phyloP scores from a whole-genome alignment of 768 basidiomycete species.

The Tricholoma flavovirens region DNA sequence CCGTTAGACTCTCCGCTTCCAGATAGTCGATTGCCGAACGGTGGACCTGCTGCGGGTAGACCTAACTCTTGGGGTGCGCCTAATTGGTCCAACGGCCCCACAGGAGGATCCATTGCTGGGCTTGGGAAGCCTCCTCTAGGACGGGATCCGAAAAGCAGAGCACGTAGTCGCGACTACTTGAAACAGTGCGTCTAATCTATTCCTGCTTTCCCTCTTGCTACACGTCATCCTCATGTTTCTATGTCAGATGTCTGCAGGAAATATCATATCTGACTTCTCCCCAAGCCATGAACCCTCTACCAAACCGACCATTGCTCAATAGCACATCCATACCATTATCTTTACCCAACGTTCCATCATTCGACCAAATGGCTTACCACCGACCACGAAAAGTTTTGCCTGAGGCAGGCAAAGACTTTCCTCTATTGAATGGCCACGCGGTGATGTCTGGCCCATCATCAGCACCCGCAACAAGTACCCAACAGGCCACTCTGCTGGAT shows the following conservation, averaged over 20 bases:
- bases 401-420: constrained; percentile 68
- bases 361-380: constrained; percentile 69
- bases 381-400: constrained; percentile 78
- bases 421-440: constrained; percentile 56
- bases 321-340: constrained; percentile 60
- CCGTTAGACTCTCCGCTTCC: constrained; percentile 66
- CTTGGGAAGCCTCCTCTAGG: constrained; percentile 71
- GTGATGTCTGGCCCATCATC: constrained; percentile 47
- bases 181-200: constrained; percentile 67
- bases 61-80: constrained; percentile 52
- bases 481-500: constrained; percentile 43
- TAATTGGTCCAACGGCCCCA: constrained; percentile 42
- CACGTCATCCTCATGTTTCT: constrained; percentile 7
- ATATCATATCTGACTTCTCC: constrained; percentile 96
- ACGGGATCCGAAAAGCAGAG: constrained; percentile 93
- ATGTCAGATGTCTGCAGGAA: constrained; percentile 85
- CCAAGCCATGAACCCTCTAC: constrained; percentile 95
- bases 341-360: constrained; percentile 66
- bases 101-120: constrained; percentile 38
- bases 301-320: constrained; percentile 73
- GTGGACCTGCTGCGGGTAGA: constrained; percentile 42
- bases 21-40: constrained; percentile 62
- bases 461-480: constrained; percentile 39
- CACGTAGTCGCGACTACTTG: constrained; percentile 91
- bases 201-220: constrained; percentile 4